Percentiles rank a stretch among this genome's conserved stretches.
These are phyloP conservation scores for Gossypium ekmanianum DNA, from an alignment of 345 rosid genomes.

Conservation along the genomic window DNA sequence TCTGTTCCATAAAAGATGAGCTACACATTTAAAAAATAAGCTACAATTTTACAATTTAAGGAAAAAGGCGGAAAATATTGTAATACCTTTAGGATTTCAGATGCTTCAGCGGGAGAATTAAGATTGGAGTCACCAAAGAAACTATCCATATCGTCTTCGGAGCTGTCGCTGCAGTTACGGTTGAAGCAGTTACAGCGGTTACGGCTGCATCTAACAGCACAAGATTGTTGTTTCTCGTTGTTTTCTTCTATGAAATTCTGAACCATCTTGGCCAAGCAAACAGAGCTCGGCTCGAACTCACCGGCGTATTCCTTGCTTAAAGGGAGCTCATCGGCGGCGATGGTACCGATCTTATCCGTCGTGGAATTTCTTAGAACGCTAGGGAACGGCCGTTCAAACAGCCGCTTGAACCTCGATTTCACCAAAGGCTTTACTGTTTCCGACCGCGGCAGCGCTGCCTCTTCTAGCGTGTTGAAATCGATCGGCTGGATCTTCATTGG, in stretches of 20 bases:
- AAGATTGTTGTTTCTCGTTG: slow-evolving; percentile 36
- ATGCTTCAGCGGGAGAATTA: slow-evolving; percentile 41
- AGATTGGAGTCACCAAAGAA: slow-evolving; percentile 17
- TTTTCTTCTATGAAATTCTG: slow-evolving; percentile 43
- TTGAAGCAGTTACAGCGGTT: slow-evolving; percentile 57
- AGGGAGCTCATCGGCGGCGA: slow-evolving; percentile 22
- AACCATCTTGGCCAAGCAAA: slow-evolving; percentile 42
- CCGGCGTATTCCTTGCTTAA: slow-evolving; percentile 30
- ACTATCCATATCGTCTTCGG: slow-evolving; percentile 66
- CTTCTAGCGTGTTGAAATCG: slow-evolving; percentile 40
- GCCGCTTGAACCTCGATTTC: slow-evolving; percentile 77
- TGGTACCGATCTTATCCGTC: slow-evolving; percentile 34
- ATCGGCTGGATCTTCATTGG: slow-evolving; percentile 83
- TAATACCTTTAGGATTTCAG: slow-evolving; percentile 63
- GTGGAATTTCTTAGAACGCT: slow-evolving; percentile 35
- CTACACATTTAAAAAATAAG: neutral
- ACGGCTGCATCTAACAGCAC: slow-evolving; percentile 26
- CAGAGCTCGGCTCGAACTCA: slow-evolving; percentile 44
- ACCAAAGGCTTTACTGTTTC: slow-evolving; percentile 54
- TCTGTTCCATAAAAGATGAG: slow-evolving; percentile 29
- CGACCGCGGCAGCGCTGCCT: slow-evolving; percentile 18
- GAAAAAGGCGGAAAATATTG: neutral
- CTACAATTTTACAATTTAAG: too few relatives aligned
- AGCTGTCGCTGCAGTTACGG: slow-evolving; percentile 58
- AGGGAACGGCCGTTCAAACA: slow-evolving; percentile 75